Evolutionary conservation across 202 grass and related monocot genomes (phyloP), one percentile per base, ranked within the genome.

Genomic region (Eragrostis tef): DNA sequence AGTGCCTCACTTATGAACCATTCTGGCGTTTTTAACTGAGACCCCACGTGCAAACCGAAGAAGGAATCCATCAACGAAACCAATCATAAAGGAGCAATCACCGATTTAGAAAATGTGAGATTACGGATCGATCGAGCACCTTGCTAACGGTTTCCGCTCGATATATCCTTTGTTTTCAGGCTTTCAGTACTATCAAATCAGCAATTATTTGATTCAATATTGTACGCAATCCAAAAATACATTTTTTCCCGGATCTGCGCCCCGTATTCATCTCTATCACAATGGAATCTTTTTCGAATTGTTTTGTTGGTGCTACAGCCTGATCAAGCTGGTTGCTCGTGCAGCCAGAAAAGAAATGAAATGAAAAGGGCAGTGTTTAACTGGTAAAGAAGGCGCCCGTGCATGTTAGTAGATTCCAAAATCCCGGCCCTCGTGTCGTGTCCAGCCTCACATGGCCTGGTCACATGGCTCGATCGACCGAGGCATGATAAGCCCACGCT

Each of bases 361-460:
- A 25, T 19, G 10, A n/a, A 60, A 29, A 45, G 26, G 77, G 64
- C 26, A 70, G 65, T 85, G 71, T 54, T 52, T 67, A 81, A 57
- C 70, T 85, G 63, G 61, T 70, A 78, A 64, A 71, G 72, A 69
- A 12, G 31, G 74, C 73, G 63, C 49, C 56, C 64, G 53, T 65
- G 83, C 88, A 79, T 64, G 88, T 90, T 86, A 83, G 79, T 25
- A 90, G 88, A 90, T 86, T 90, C 88, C 84, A 82, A 74, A 53
- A 67, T 74, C 73, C 58, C 44, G 22, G 67, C 43, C 26, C 24
- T 66, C 73, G 67, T 82, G 67, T 66, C 73, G 67, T 82, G 67
- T 82, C 83, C 61, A 82, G 22, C 59, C 43, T 86, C 79, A 86
- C 88, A 86, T 89, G 88, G 60, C 67, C 63, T 49, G 52, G 27